Evolutionary conservation across 83 land plant genomes (phyloP), one percentile per base, ranked within the genome.

Genomic region (Picea abies): DNA sequence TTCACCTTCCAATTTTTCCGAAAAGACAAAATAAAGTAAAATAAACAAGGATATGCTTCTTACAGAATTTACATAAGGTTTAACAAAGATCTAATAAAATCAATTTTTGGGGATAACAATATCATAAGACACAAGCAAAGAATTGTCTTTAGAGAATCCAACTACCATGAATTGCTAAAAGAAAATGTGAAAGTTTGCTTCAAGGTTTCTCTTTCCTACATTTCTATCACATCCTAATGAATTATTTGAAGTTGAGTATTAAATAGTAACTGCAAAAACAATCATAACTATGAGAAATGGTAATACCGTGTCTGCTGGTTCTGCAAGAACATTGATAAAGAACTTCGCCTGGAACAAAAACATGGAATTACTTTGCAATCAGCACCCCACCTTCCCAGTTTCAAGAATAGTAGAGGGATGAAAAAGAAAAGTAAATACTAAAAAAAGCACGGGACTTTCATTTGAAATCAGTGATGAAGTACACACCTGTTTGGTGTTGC

Each of bases 241-340:
- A 16, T 72, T 73, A n/a, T 47, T 35, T 44, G 11, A 7, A 41
- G 19, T 39, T 44, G 4, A 11, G 1, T 20, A 72, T 72, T 72
- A 52, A 22, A 79, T 29, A 23, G 9, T 20, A 47, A 39, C 9
- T 41, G 79, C 35, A 41, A 81, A 20, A 47, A 77, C 56, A 41
- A 44, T 73, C 25, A 73, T 25, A 73, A 47, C 80, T 20, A 83
- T 82, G 66, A 15, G 69, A 14, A 15, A 22, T 25, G 20, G 4
- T 10, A 15, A 19, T 89, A 97, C 99, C 96, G 86, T 95, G 60
- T 96, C 98, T 65, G 99, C 91, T 76, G 99, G 98, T 84, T 97
- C 99, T 52, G 99, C 99, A 69, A 97, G 84, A 22, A 91, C 91
- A 85, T 97, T 97, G 63, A 97, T 97, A 86, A 97, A 97, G 82